These are phyloP conservation scores for Gautieria morchelliformis DNA, from an alignment of 768 basidiomycete genomes.

Conservation along the genomic window DNA sequence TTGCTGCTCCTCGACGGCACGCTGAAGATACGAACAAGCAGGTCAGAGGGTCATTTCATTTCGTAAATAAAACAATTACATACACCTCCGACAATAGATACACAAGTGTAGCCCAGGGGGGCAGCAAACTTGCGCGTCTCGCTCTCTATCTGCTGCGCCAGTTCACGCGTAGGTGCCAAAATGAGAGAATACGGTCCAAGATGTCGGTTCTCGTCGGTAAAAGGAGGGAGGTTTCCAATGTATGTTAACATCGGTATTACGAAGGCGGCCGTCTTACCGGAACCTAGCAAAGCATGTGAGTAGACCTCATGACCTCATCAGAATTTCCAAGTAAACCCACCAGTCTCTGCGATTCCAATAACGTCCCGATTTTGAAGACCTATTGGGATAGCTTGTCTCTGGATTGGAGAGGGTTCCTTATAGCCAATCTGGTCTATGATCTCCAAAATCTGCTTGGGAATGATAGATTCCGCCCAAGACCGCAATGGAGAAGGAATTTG, in stretches of 20 bases:
- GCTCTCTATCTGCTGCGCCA: conserved; percentile 94
- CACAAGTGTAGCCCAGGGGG: conserved; percentile 85
- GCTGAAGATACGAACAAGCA: conserved; percentile 31
- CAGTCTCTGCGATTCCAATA: conserved; percentile 98
- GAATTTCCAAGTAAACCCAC: conserved; percentile 30
- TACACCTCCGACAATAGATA: conserved; percentile 97
- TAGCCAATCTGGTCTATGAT: conserved; percentile 91
- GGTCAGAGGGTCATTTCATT: background rate
- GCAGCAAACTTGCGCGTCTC: conserved; percentile 89
- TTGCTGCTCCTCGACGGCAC: conserved; percentile 94
- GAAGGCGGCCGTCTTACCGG: conserved; percentile 97
- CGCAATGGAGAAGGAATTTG: conserved; percentile 89
- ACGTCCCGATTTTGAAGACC: conserved; percentile 94
- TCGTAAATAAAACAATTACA: conserved; percentile 20
- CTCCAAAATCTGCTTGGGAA: conserved; percentile 68
- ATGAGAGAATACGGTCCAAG: conserved; percentile 91
- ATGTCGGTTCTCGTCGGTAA: conserved; percentile 90
- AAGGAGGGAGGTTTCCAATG: conserved; percentile 74
- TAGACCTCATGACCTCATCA: background rate
- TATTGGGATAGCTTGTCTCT: conserved; percentile 98
- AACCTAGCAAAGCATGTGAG: conserved; percentile 43
- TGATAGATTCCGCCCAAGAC: conserved; percentile 82
- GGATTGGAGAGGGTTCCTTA: conserved; percentile 94
- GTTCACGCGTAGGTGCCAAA: conserved; percentile 92
- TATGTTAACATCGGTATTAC: conserved; percentile 97